Evolutionary conservation across 768 basidiomycete species (phyloP).

Genomic region (Terana coerulea): DNA sequence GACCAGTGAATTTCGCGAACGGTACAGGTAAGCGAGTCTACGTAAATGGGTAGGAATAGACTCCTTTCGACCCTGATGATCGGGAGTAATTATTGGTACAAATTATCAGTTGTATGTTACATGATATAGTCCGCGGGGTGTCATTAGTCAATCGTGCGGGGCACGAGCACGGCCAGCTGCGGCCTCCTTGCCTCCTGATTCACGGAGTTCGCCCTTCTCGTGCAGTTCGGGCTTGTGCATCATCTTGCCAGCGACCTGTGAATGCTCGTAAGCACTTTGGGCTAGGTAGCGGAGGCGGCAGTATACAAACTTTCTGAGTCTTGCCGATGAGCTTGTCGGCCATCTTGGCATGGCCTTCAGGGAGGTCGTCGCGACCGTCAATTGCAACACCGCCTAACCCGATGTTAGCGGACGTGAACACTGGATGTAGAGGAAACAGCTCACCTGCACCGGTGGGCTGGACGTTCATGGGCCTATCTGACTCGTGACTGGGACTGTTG

Average conservation of each 20-base stretch:
- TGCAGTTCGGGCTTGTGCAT: conserved; percentile 45
- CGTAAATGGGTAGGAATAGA: too few relatives aligned
- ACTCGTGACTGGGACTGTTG: neutral
- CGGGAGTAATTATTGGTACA: too few relatives aligned
- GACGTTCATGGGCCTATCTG: conserved; percentile 33
- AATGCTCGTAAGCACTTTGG: neutral
- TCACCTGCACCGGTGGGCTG: conserved; percentile 27
- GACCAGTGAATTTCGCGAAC: too few relatives aligned
- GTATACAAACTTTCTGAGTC: conserved; percentile 42
- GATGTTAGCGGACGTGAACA: too few relatives aligned
- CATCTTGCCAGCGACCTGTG: conserved; percentile 50
- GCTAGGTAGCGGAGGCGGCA: too few relatives aligned
- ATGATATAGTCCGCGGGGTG: too few relatives aligned
- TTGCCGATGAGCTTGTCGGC: conserved; percentile 58
- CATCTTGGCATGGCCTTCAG: conserved; percentile 38
- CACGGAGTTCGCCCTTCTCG: conserved; percentile 54
- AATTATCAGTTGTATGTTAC: too few relatives aligned
- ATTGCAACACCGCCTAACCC: conserved; percentile 37
- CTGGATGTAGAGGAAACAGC: conserved; percentile 24
- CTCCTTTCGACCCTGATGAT: too few relatives aligned
- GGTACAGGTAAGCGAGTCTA: too few relatives aligned
- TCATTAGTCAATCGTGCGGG: conserved; percentile 41
- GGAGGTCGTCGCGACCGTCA: conserved; percentile 29
- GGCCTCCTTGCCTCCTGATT: conserved; percentile 49
- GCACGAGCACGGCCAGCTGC: conserved; percentile 37